Percentiles rank a stretch among this genome's conserved stretches.
phyloP scores from a whole-genome alignment of 345 rosid genomes.

The Raphanus sativus region DNA sequence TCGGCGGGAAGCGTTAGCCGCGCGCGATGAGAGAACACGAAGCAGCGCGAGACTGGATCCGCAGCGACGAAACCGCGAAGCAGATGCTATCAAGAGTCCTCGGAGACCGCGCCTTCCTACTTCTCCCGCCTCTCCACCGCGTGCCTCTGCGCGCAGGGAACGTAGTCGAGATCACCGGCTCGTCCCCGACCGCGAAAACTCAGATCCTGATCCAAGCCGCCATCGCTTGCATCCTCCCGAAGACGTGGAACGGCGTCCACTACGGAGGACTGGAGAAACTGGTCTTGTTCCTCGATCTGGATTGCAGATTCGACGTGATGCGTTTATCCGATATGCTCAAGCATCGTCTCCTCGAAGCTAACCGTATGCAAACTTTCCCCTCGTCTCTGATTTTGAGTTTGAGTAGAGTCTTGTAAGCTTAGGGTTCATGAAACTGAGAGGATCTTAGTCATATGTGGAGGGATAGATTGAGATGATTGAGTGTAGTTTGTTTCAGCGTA shows the following conservation, averaged over 20 bases:
- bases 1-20: conserved; percentile 8
- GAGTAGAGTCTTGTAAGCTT: background rate
- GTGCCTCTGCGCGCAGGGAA: conserved; percentile 67
- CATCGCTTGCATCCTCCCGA: background rate
- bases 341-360: conserved; percentile 51
- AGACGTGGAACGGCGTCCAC: conserved; percentile 23
- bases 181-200: conserved; percentile 75
- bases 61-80: conserved; percentile 55
- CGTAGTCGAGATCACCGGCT: conserved; percentile 67
- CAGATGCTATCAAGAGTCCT: conserved; percentile 58
- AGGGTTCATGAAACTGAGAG: background rate
- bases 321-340: conserved; percentile 64
- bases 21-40: conserved; percentile 28
- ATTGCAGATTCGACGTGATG: conserved; percentile 63
- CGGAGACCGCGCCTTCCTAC: conserved; percentile 44
- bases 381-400: background rate
- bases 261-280: conserved; percentile 36
- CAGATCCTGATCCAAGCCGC: conserved; percentile 52
- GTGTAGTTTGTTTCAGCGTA: conserved; percentile 10
- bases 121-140: conserved; percentile 63
- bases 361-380: conserved; percentile 1
- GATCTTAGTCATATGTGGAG: background rate
- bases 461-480: conserved; percentile 6
- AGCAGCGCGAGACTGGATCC: conserved; percentile 47
- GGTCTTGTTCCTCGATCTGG: conserved; percentile 69